A percentile compares a stretch with the other conserved stretches of the same genome.
phyloP scores from a whole-genome alignment of 78 protist genomes.

The Speleostelium caveatum region DNA sequence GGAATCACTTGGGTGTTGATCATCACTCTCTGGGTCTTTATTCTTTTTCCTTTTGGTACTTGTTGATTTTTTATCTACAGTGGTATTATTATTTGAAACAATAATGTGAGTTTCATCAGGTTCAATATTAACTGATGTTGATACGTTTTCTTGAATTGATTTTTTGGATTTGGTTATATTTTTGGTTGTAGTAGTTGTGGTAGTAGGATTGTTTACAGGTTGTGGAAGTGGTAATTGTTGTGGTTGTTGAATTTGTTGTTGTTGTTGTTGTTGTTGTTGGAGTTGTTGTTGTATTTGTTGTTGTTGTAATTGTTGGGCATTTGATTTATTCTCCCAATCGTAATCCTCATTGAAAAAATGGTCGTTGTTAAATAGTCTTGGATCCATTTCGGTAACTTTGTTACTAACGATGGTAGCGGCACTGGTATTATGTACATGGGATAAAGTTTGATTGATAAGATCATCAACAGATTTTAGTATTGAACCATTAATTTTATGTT shows the following conservation, averaged over 20 bases:
- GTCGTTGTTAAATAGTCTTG: neutral
- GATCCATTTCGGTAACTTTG: too few species aligned
- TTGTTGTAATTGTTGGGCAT: neutral
- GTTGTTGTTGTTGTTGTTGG: slow-evolving; percentile 25
- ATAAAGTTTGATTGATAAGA: slow-evolving; percentile 7
- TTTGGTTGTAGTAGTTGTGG: too few species aligned
- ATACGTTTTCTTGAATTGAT: too few species aligned
- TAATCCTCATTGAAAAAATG: neutral
- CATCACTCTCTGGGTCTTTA: too few species aligned
- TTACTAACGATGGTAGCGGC: neutral
- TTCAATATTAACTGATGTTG: too few species aligned
- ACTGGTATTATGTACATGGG: neutral
- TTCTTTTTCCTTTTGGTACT: neutral
- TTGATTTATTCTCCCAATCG: neutral
- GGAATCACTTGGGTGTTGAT: neutral
- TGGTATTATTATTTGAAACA: neutral
- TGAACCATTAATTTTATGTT: too few species aligned
- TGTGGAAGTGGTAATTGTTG: too few species aligned
- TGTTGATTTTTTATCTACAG: neutral
- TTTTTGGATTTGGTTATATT: too few species aligned
- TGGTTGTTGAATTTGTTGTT: neutral
- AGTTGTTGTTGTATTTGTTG: neutral
- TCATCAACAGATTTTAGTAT: slow-evolving; percentile 34
- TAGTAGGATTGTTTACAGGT: too few species aligned
- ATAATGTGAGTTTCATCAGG: neutral